Conservation (phyloP, 139 green algal species). For the Chlamydomonas asymmetrica region DNA sequence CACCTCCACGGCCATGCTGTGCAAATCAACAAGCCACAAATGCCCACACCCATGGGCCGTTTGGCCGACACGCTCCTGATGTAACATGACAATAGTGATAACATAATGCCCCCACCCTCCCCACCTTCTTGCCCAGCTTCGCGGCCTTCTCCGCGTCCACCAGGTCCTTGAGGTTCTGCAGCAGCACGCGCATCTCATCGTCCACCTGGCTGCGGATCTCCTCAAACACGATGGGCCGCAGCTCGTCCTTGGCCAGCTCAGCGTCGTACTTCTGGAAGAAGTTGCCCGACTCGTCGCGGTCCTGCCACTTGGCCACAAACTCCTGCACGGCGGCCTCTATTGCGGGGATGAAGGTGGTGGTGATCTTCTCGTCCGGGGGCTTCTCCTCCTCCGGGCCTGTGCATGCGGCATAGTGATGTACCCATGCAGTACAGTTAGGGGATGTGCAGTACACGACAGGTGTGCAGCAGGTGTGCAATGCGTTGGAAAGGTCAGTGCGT, state of each 20-base stretch:
- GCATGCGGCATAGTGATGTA: neutral
- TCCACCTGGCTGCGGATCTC: slow-evolving; percentile 83
- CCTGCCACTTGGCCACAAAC: slow-evolving; percentile 82
- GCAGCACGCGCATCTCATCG: slow-evolving; percentile 82
- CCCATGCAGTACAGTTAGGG: too few relatives aligned
- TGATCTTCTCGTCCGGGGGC: slow-evolving; percentile 47
- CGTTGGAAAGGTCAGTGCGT: too few relatives aligned
- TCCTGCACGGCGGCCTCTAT: slow-evolving; percentile 73
- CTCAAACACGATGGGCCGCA: slow-evolving; percentile 91
- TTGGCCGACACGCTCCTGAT: too few relatives aligned
- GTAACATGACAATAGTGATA: too few relatives aligned
- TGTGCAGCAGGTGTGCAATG: too few relatives aligned
- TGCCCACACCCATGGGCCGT: too few relatives aligned
- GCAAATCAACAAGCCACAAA: too few relatives aligned
- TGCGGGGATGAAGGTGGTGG: slow-evolving; percentile 64
- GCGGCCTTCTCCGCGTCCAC: slow-evolving; percentile 73
- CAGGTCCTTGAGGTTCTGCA: slow-evolving; percentile 88
- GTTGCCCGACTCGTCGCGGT: slow-evolving; percentile 66
- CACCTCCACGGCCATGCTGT: too few relatives aligned
- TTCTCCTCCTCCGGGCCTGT: neutral
- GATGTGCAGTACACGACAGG: too few relatives aligned
- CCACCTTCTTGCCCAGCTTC: slow-evolving; percentile 71
- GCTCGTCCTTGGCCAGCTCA: slow-evolving; percentile 81
- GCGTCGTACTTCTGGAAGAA: slow-evolving; percentile 71
- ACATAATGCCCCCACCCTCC: slow-evolving; percentile 54